Conservation (phyloP, 2,329 filamentous ascomycete genomes). For the Trichoderma sp. region DNA sequence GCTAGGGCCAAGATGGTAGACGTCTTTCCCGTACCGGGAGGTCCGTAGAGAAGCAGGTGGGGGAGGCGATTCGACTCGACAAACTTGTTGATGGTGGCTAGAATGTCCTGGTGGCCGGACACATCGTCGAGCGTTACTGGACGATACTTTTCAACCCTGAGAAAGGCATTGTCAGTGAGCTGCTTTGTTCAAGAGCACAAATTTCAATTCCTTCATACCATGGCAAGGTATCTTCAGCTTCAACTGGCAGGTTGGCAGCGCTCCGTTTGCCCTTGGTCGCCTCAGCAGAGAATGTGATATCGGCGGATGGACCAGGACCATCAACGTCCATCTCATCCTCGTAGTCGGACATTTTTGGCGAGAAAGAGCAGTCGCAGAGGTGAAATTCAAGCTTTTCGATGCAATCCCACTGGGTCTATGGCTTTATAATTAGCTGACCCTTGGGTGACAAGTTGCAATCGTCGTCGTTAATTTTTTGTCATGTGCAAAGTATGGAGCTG, state of each 20-base stretch:
- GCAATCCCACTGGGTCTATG: neutral
- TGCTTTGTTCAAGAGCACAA: neutral
- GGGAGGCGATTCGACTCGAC: conserved; percentile 91
- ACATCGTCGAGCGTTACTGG: conserved; percentile 87
- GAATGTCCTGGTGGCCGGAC: conserved; percentile 93
- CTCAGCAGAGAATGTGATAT: conserved; percentile 69
- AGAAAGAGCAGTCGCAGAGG: neutral
- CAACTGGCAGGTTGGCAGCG: conserved; percentile 87
- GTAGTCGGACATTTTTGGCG: conserved; percentile 53
- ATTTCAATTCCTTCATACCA: conserved; percentile 57
- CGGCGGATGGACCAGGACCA: conserved; percentile 44
- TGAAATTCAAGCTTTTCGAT: neutral
- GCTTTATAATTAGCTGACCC: neutral
- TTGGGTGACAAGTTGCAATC: neutral
- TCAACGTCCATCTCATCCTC: conserved; percentile 63
- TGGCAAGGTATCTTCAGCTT: conserved; percentile 89
- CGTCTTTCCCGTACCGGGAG: conserved; percentile 95
- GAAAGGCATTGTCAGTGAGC: neutral
- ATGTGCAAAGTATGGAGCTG: neutral
- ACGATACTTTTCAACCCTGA: conserved; percentile 94
- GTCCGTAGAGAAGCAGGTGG: conserved; percentile 93
- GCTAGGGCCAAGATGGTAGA: conserved; percentile 94
- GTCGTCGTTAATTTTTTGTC: neutral
- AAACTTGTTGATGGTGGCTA: conserved; percentile 97
- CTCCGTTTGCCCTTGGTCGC: conserved; percentile 85